Evolutionary conservation across 2,329 filamentous ascomycete species (phyloP).

Genomic region (Hypoxylon sp.): DNA sequence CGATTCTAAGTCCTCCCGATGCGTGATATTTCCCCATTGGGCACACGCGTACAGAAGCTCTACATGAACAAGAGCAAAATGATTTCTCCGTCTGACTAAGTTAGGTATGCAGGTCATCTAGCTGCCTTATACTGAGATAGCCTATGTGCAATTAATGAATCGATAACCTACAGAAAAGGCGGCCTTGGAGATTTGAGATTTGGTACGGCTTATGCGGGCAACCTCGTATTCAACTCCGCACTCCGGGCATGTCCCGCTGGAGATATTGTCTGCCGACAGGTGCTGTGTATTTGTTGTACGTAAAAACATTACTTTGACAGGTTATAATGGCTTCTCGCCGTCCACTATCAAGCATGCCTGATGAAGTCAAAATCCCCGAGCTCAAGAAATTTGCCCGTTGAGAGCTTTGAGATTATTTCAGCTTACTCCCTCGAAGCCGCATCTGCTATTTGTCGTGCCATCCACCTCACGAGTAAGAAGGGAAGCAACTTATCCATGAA

Average conservation of each 20-base stretch:
- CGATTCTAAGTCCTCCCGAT: constrained; percentile 1
- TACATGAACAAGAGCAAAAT: constrained; percentile 1
- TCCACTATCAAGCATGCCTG: not conserved
- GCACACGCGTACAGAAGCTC: not conserved
- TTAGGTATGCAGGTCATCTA: constrained; percentile 10
- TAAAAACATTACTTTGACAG: constrained; percentile 1
- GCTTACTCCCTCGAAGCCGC: not conserved
- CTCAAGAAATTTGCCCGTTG: not conserved
- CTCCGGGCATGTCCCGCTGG: not conserved
- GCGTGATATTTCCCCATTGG: not conserved
- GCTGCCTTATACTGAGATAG: constrained; percentile 4
- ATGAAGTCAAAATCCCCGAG: not conserved
- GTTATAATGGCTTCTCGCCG: not conserved
- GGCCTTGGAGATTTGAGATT: not conserved
- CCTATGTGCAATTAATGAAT: not conserved
- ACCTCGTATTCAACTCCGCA: constrained; percentile 33
- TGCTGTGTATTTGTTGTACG: not conserved
- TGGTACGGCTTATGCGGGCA: constrained; percentile 27
- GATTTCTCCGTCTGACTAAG: constrained; percentile 29
- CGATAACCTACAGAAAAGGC: constrained; percentile 1
- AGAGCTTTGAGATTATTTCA: not conserved
- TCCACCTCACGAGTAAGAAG: not conserved
- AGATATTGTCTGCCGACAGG: too few relatives aligned
- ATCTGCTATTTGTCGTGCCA: not conserved
- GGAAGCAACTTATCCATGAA: not conserved